These are phyloP conservation scores for Rossbeevera mucosa DNA, from an alignment of 768 basidiomycete genomes.

Conservation along the genomic window DNA sequence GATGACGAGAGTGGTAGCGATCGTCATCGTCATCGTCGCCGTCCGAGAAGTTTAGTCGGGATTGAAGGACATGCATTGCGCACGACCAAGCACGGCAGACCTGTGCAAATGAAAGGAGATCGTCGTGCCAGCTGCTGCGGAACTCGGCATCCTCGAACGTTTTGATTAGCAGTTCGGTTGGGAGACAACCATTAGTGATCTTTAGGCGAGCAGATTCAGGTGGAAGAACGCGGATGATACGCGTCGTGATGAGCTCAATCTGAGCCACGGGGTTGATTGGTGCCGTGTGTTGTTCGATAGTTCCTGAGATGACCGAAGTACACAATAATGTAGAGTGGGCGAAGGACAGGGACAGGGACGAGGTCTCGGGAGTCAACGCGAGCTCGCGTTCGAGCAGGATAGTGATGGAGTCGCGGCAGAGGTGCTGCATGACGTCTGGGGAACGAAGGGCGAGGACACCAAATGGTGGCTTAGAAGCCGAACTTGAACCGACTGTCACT, in stretches of 20 bases:
- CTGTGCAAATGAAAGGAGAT: slow-evolving; percentile 24
- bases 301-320: slow-evolving; percentile 4
- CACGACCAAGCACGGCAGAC: slow-evolving; percentile 23
- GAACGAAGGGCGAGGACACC: slow-evolving; percentile 15
- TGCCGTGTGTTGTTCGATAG: not conserved
- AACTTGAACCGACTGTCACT: slow-evolving; percentile 7
- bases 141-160: slow-evolving; percentile 18
- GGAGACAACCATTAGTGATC: slow-evolving; percentile 11
- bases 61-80: slow-evolving; percentile 19
- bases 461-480: slow-evolving; percentile 1
- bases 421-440: slow-evolving; percentile 4
- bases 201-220: not conserved
- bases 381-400: slow-evolving; percentile 16
- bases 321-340: slow-evolving; percentile 19
- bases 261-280: slow-evolving; percentile 8
- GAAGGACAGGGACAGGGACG: slow-evolving; percentile 20
- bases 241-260: slow-evolving; percentile 19
- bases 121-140: slow-evolving; percentile 15
- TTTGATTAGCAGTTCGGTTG: slow-evolving; percentile 18
- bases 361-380: slow-evolving; percentile 11
- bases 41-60: slow-evolving; percentile 16
- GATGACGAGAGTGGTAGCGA: not conserved
- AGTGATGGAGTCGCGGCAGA: not conserved
- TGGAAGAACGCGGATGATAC: slow-evolving; percentile 18
- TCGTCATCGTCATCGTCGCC: not conserved